These are phyloP conservation scores for Botrytis deweyae DNA, from an alignment of 2,329 filamentous ascomycete genomes.

Conservation along the genomic window DNA sequence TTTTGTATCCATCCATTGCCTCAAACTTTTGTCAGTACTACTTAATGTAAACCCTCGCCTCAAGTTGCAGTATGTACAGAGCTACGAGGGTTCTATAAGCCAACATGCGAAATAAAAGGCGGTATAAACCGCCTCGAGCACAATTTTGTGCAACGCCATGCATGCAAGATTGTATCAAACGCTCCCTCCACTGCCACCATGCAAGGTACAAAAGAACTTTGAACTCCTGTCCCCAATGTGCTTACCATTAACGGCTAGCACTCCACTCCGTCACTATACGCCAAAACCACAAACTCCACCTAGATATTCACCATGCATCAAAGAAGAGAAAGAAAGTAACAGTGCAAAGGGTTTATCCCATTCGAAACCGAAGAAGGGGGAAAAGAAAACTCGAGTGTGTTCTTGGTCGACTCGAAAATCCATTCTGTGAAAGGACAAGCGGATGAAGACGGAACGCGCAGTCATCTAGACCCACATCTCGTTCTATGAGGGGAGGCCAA, in stretches of 20 bases:
- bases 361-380: conserved; percentile 12
- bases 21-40: conserved; percentile 1
- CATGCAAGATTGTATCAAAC: neutral
- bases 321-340: neutral
- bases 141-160: neutral
- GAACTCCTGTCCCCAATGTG: conserved; percentile 10
- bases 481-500: conserved; percentile 11
- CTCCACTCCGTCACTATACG: neutral
- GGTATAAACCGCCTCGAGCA: neutral
- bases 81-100: neutral
- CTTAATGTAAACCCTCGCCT: neutral
- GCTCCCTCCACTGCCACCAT: conserved; percentile 7
- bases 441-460: conserved; percentile 4
- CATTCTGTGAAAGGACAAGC: conserved; percentile 16
- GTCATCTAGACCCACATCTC: conserved; percentile 17
- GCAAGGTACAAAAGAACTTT: neutral
- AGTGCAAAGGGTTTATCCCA: conserved; percentile 3
- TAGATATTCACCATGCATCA: conserved; percentile 19
- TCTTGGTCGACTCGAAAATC: conserved; percentile 13
- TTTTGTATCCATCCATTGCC: neutral
- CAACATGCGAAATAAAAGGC: neutral
- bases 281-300: conserved; percentile 12
- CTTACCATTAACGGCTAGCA: conserved; percentile 17
- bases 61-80: neutral
- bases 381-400: conserved; percentile 16